A percentile compares a stretch with the other conserved stretches of the same genome.
Evolutionary conservation across 2,329 filamentous ascomycete genomes (phyloP).

Genomic region (Diaporthe eres): DNA sequence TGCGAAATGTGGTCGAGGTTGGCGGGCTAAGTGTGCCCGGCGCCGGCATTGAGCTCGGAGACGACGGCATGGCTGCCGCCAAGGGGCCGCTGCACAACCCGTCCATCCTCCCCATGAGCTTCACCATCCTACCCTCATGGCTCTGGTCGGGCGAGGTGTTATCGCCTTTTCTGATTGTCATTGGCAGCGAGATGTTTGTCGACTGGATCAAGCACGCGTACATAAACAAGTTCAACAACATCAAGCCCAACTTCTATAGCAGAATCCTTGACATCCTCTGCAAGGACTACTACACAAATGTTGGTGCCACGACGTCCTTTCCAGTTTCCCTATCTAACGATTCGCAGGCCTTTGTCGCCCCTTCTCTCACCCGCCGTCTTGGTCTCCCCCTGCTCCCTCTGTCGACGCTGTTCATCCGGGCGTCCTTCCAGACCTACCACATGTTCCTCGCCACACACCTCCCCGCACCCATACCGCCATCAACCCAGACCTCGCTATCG

Average conservation of each 20-base stretch:
- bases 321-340: constrained; percentile 35
- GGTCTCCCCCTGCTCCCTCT: constrained; percentile 93
- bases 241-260: constrained; percentile 89
- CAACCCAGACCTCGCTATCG: constrained; percentile 75
- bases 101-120: constrained; percentile 89
- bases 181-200: constrained; percentile 96
- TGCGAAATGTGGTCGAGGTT: constrained; percentile 96
- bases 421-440: constrained; percentile 95
- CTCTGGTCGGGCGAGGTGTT: constrained; percentile 84
- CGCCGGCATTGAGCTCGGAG: constrained; percentile 63
- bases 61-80: constrained; percentile 63
- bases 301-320: constrained; percentile 55
- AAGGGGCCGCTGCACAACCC: constrained; percentile 75
- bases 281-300: constrained; percentile 98
- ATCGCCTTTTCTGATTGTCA: constrained; percentile 92
- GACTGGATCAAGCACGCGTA: constrained; percentile 98
- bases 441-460: constrained; percentile 96
- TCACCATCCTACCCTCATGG: constrained; percentile 89
- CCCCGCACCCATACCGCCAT: constrained; percentile 77
- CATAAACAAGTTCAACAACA: constrained; percentile 98
- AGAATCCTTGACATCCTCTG: constrained; percentile 93
- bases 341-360: constrained; percentile 84
- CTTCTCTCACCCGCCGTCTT: constrained; percentile 89
- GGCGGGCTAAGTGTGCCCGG: constrained; percentile 81
- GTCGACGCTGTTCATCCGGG: constrained; percentile 94